These are phyloP conservation scores for Solanum tarapatanum DNA, from an alignment of 257 asterid species.

Conservation along the genomic window DNA sequence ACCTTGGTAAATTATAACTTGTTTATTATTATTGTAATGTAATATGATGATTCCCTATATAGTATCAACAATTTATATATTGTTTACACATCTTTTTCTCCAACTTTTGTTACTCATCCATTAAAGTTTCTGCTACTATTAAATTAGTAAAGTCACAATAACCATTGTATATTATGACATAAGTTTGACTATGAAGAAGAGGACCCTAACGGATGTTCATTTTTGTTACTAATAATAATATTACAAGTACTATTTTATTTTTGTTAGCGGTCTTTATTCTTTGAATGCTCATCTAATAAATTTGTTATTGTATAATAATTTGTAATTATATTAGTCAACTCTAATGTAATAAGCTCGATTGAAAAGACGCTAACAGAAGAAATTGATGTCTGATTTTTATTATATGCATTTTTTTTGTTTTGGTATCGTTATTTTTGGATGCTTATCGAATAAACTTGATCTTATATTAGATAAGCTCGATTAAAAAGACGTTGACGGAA, in stretches of 20 bases:
- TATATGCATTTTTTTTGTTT: no score
- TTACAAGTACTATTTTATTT: no score
- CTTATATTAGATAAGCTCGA: not conserved
- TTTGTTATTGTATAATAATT: no score
- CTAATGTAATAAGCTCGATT: no score
- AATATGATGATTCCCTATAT: not conserved
- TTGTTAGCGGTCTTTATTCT: no score
- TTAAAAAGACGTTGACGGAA: rapidly evolving
- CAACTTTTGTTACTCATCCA: not conserved
- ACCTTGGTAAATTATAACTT: not conserved
- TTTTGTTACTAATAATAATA: no score
- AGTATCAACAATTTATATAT: not conserved
- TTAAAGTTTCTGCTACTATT: not conserved
- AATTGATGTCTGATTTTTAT: no score
- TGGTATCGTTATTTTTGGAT: no score
- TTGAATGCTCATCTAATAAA: not conserved
- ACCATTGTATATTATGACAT: not conserved
- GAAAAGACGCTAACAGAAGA: no score
- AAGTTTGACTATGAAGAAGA: not conserved
- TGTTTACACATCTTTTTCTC: not conserved
- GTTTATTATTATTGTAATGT: not conserved
- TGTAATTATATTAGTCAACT: not conserved
- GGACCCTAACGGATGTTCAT: not conserved
- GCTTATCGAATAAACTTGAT: not conserved
- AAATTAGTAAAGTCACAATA: not conserved